Evolutionary conservation across 805 yeast genomes (phyloP), one percentile per base, ranked within the genome.

Genomic region (Metschnikowia similis): DNA sequence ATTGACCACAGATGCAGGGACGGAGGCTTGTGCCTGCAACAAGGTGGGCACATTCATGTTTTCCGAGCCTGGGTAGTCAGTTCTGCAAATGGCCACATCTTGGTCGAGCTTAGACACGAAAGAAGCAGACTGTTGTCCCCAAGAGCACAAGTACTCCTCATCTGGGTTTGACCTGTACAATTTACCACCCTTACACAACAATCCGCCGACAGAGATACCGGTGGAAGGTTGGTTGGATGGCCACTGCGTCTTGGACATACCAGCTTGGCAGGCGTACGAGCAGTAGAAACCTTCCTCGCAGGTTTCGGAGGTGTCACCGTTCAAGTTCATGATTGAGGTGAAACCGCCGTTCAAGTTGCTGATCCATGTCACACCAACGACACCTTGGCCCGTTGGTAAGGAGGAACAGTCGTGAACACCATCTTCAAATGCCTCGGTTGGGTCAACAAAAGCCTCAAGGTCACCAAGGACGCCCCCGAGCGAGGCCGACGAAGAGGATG

Each of bases 181-280:
- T 66, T 71, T 75, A 50, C 89, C 89, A 56, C 62, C 62, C 61
- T 76, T 74, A 76, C 90, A 85, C 58, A 67, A 66, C 59, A 85
- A 74, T 53, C 90, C 90, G 70, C 90, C 90, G 48, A 84, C 80
- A 39, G 89, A 81, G 53, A 82, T 80, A 67, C 89, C 90, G 62
- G 71, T 79, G 36, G 80, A 51, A 36, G 90, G 90, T 70, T 84
- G 90, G 32, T 66, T 58, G 38, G 79, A 65, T 36, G 89, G 89
- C 89, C 89, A 84, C 71, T 84, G 90, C 51, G 89, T 84, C 76
- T 84, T 84, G 61, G 89, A 82, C 86, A 82, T 82, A 75, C 90
- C 90, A 37, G 89, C 77, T 65, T 83, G 85, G 67, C 90, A 84
- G 48, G 89, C 88, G 65, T 84, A 84, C 47, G 89, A 84, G 67